Percentiles rank a stretch among this genome's conserved stretches.
Conservation (phyloP, 2,329 filamentous ascomycete genomes). For the Stagonosporopsis vannaccii region DNA sequence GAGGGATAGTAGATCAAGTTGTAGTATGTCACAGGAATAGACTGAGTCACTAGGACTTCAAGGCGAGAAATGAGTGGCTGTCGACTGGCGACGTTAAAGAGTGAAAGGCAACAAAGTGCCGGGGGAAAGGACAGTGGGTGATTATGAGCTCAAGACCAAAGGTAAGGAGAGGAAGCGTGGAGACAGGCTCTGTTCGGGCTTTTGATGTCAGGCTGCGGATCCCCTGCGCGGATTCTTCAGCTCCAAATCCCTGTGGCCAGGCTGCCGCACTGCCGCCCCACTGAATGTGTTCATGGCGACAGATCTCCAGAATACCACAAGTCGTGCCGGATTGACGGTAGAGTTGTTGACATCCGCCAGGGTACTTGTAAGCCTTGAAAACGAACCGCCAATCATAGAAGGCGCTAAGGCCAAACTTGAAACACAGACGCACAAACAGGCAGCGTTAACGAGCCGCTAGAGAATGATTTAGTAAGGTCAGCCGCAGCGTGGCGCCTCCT, state of each 20-base stretch:
- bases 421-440: constrained; percentile 34
- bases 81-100: constrained; percentile 51
- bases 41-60: constrained; percentile 45
- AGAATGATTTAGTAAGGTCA: constrained; percentile 22
- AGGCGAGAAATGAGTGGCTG: constrained; percentile 37
- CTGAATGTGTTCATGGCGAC: constrained; percentile 36
- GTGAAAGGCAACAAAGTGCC: constrained; percentile 38
- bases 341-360: constrained; percentile 28
- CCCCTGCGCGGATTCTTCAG: constrained; percentile 20
- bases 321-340: constrained; percentile 25
- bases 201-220: constrained; percentile 32
- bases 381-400: constrained; percentile 34
- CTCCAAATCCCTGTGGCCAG: constrained; percentile 22
- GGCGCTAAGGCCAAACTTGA: constrained; percentile 36
- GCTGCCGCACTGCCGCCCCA: constrained; percentile 26
- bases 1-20: constrained; percentile 8
- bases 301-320: constrained; percentile 27
- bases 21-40: constrained; percentile 37
- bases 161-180: constrained; percentile 32
- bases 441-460: constrained; percentile 30
- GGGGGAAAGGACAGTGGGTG: constrained; percentile 45
- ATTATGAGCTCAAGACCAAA: constrained; percentile 29
- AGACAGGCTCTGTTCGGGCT: constrained; percentile 24
- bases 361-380: constrained; percentile 31
- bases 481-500: constrained; percentile 38